Base-by-base conservation (phyloP, 1,139 yeast genomes). In the Blastobotrys persicus region DNA sequence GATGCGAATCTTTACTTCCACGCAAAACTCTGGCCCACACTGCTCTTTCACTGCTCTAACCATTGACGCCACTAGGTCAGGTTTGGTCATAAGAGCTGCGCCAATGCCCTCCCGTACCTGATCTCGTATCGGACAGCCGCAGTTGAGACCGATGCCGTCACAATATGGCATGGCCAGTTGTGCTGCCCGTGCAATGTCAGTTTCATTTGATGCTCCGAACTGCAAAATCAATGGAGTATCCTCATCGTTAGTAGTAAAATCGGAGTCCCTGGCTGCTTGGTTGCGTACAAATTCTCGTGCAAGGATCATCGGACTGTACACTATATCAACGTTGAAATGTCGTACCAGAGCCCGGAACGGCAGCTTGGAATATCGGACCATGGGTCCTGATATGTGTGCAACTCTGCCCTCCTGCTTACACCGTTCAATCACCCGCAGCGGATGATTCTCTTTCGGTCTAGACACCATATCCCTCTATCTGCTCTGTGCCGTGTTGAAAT, bases 21-120 rank as follows among this genome's bases (percentile, higher is more conserved):
- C 75, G 54, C 91, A 80, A 18, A 92, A 75, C 2, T 64, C 66
- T 46, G 77, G 78, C 0, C 95, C 95, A 60, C 83, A 88, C 60
- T 77, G 81, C 1, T 73, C 72, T 62, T 91, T 91, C 28, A 89
- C 95, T 0, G 88, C 88, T 45, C 74, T 71, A 2, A 92, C 96
- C 96, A 92, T 86, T 1, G 78, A 76, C 0, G 92, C 79, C 3
- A 94, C 95, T 45, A 84, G 71, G 34, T 88, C 88, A 0, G 94
- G 88, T 55, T 87, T 83, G 26, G 82, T 73, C 89, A 92, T 91
- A 49, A 92, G 74, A 0, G 97, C 97, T 1, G 98, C 97, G 3
- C 98, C 98, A 20, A 92, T 89, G 14, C 98, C 98, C 65, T 89
- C 97, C 43, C 96, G 77, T 4, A 88, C 88, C 66, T 92, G 98